These are phyloP conservation scores for Tephrocybe sp. DNA, from an alignment of 768 basidiomycete species.

Conservation along the genomic window DNA sequence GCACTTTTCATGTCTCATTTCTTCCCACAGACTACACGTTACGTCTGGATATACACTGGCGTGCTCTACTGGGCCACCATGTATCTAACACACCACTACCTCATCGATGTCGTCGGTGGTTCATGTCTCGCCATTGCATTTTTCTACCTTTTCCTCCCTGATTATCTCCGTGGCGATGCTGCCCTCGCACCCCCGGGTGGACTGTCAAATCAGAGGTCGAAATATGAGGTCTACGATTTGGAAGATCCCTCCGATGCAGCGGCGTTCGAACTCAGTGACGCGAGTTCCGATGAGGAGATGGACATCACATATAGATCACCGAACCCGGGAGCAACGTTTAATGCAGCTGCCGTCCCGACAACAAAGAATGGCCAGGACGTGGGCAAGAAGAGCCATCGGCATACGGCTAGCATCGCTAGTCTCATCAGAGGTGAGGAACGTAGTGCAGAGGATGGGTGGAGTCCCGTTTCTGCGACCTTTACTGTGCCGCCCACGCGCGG, in stretches of 20 bases:
- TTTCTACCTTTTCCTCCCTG: constrained; percentile 88
- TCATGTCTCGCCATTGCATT: constrained; percentile 83
- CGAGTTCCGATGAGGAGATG: constrained; percentile 62
- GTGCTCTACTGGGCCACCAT: constrained; percentile 97
- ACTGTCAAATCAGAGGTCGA: constrained; percentile 37
- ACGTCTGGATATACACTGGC: constrained; percentile 80
- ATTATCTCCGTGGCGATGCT: constrained; percentile 61
- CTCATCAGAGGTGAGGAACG: constrained; percentile 75
- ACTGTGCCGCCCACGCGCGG: constrained; percentile 8
- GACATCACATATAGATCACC: constrained; percentile 74
- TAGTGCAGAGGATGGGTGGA: constrained; percentile 79
- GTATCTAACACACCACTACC: constrained; percentile 98
- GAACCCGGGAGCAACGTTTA: constrained; percentile 35
- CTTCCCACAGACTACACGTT: constrained; percentile 71
- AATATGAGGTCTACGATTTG: constrained; percentile 78
- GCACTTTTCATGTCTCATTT: constrained; percentile 94
- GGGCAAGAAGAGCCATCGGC: constrained; percentile 52
- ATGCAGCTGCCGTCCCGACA: constrained; percentile 28
- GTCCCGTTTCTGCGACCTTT: constrained; percentile 50
- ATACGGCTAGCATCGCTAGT: constrained; percentile 84
- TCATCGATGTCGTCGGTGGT: constrained; percentile 95
- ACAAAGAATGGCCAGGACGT: constrained; percentile 20
- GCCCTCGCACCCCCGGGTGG: constrained; percentile 49
- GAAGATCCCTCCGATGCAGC: constrained; percentile 55
- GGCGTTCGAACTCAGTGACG: constrained; percentile 56